phyloP scores from a whole-genome alignment of 768 basidiomycete genomes.

The Termitomyces eurrhizus region DNA sequence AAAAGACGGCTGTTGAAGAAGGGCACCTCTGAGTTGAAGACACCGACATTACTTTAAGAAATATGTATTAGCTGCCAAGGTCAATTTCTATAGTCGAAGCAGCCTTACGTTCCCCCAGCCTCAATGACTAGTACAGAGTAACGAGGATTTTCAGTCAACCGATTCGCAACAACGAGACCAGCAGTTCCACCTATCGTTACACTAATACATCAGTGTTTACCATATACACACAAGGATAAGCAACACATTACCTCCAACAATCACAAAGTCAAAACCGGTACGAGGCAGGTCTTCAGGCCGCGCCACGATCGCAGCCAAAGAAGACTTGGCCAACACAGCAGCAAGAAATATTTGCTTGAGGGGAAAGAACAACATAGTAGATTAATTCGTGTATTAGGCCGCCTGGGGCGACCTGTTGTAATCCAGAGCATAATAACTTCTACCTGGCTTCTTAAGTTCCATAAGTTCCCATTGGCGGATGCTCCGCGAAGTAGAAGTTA shows the following conservation, averaged over 20 bases:
- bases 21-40: constrained; percentile 16
- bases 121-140: constrained; percentile 18
- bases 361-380: not conserved
- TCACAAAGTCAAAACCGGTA: constrained; percentile 19
- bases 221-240: not conserved
- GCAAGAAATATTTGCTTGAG: not conserved
- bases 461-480: not conserved
- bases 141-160: constrained; percentile 16
- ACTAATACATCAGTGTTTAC: not conserved
- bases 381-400: not conserved
- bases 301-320: constrained; percentile 7
- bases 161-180: constrained; percentile 19
- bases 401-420: not conserved
- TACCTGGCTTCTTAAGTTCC: not conserved
- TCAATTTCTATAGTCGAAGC: not conserved
- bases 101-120: constrained; percentile 19
- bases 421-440: not conserved
- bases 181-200: constrained; percentile 17
- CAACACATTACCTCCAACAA: constrained; percentile 20
- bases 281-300: constrained; percentile 10
- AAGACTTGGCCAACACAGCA: not conserved
- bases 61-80: not conserved
- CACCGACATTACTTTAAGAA: constrained; percentile 7
- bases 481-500: not conserved
- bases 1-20: constrained; percentile 17